Conservation (phyloP, 2,329 filamentous ascomycete species). For the Penicillium olsonii region DNA sequence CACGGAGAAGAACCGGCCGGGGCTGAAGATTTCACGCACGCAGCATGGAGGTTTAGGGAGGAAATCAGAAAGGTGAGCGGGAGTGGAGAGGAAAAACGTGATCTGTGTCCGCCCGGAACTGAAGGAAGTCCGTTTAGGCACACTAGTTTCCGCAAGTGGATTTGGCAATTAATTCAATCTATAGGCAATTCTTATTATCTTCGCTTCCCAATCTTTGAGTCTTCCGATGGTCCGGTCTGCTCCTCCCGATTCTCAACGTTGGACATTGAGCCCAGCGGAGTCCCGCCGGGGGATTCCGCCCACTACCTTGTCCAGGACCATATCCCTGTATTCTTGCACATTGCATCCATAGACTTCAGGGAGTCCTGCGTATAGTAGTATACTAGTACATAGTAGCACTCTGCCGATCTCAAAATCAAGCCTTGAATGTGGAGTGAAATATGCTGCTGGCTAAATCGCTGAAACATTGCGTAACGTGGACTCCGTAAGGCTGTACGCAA, state of each 20-base stretch:
- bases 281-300: constrained; percentile 23
- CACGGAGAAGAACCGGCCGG: constrained; percentile 12
- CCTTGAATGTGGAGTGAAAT: constrained; percentile 15
- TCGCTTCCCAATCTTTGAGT: too few species aligned
- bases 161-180: too few species aligned
- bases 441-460: constrained; percentile 17
- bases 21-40: background rate
- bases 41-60: constrained; percentile 7
- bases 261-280: constrained; percentile 20
- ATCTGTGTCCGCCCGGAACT: background rate
- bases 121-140: background rate
- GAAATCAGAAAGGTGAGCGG: constrained; percentile 2
- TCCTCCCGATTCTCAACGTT: too few species aligned
- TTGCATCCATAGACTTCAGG: too few species aligned
- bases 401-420: constrained; percentile 15
- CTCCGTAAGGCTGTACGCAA: too few species aligned
- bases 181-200: too few species aligned
- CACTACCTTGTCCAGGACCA: too few species aligned
- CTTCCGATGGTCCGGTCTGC: too few species aligned
- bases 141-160: background rate
- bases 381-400: too few species aligned
- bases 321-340: too few species aligned
- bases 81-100: constrained; percentile 17
- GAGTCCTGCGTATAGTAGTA: too few species aligned
- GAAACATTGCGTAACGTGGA: constrained; percentile 9